These are phyloP conservation scores for Petrea volubilis DNA, from an alignment of 257 asterid genomes.

Conservation along the genomic window DNA sequence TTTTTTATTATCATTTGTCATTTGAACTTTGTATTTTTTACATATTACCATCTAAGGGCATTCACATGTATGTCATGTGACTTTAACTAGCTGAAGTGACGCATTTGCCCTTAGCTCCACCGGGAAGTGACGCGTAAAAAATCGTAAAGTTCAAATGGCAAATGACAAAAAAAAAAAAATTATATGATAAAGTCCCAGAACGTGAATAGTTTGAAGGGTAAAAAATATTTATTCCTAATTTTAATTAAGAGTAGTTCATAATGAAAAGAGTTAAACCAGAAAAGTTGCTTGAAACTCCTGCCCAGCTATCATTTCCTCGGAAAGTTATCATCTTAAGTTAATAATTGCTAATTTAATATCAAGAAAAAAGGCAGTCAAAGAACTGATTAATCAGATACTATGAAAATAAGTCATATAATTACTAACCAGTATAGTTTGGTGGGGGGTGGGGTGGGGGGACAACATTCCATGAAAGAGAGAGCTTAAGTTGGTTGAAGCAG, in stretches of 20 bases:
- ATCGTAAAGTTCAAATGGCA: too few relatives aligned
- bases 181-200: too few relatives aligned
- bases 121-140: too few relatives aligned
- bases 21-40: too few relatives aligned
- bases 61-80: too few relatives aligned
- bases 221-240: too few relatives aligned
- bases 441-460: not conserved
- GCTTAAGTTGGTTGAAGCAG: slow-evolving; percentile 32
- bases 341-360: slow-evolving; percentile 16
- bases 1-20: too few relatives aligned
- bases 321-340: not conserved
- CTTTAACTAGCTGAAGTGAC: too few relatives aligned
- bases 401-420: not conserved
- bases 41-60: too few relatives aligned
- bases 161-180: too few relatives aligned
- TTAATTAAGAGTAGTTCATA: not conserved
- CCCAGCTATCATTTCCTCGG: slow-evolving; percentile 4
- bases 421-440: slow-evolving; percentile 14
- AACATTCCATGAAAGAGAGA: slow-evolving; percentile 29
- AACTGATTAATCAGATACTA: not conserved
- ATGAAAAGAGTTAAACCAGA: not conserved
- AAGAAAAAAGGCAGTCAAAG: slow-evolving; percentile 13
- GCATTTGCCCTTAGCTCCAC: too few relatives aligned
- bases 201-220: too few relatives aligned
- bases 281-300: not conserved